A percentile compares a stretch with the other conserved stretches of the same genome.
phyloP scores from a whole-genome alignment of 2,329 filamentous ascomycete genomes.

The Monosporascus sp. region DNA sequence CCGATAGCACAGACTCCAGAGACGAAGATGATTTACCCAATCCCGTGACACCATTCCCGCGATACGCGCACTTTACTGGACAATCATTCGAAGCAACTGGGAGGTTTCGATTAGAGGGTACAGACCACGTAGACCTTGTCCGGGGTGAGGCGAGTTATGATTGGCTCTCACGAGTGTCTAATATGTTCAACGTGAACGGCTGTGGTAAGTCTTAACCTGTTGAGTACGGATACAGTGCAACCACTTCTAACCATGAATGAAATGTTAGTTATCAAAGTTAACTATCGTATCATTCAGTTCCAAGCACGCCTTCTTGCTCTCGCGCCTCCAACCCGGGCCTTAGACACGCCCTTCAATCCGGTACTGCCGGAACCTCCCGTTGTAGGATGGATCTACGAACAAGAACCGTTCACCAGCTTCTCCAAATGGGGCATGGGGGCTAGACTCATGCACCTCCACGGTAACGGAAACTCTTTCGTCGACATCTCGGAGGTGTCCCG shows the following conservation, averaged over 20 bases:
- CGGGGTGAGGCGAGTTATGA: not conserved
- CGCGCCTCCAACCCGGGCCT: conserved; percentile 1
- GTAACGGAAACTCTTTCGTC: not conserved
- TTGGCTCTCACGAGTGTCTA: not conserved
- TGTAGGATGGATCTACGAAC: conserved; percentile 4
- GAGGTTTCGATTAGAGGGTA: not conserved
- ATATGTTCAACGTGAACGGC: not conserved
- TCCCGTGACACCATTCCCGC: too few relatives aligned
- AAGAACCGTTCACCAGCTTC: conserved; percentile 2
- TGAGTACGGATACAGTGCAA: not conserved
- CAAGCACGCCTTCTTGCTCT: conserved; percentile 1
- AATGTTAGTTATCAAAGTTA: not conserved
- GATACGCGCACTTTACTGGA: not conserved
- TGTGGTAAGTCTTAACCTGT: not conserved
- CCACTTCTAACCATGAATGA: not conserved
- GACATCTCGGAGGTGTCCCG: conserved; percentile 1
- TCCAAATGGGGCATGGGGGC: not conserved
- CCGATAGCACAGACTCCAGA: not conserved
- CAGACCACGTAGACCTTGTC: not conserved
- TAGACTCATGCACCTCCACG: conserved; percentile 3
- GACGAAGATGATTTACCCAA: not conserved
- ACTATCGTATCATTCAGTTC: conserved; percentile 1
- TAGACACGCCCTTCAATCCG: not conserved
- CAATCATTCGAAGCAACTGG: not conserved
- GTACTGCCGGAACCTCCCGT: not conserved